These are phyloP conservation scores for Codiaeum variegatum DNA, from an alignment of 441 rosid species.

Conservation along the genomic window DNA sequence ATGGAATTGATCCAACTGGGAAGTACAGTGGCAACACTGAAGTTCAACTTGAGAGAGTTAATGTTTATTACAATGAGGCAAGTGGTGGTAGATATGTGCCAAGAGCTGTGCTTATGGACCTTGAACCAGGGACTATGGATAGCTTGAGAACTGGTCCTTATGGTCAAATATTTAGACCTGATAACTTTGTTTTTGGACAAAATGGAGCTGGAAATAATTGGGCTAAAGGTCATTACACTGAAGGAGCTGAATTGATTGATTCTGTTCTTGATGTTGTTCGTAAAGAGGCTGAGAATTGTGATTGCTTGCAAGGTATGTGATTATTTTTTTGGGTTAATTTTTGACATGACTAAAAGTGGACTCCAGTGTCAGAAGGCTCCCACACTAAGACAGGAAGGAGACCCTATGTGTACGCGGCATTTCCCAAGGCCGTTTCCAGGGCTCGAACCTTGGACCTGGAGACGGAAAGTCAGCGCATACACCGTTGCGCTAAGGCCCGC, in stretches of 20 bases:
- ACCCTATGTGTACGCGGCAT: no score
- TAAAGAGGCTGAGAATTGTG: slow-evolving; percentile 32
- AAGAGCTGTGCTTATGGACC: slow-evolving; percentile 36
- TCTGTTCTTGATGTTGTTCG: slow-evolving; percentile 33
- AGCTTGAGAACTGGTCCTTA: slow-evolving; percentile 26
- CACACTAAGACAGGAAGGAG: no score
- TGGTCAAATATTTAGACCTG: slow-evolving; percentile 20
- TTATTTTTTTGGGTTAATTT: no score
- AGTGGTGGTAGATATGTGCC: slow-evolving; percentile 27
- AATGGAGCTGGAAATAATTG: slow-evolving; percentile 29
- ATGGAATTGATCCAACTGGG: slow-evolving; percentile 31
- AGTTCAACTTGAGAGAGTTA: slow-evolving; percentile 25
- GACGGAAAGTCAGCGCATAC: not conserved
- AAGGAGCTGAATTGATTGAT: slow-evolving; percentile 34
- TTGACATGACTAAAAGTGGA: no score
- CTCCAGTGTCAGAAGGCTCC: no score
- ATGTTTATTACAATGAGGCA: slow-evolving; percentile 34
- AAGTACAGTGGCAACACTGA: slow-evolving; percentile 17
- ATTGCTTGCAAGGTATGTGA: slow-evolving; percentile 30
- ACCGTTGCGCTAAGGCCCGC: not conserved
- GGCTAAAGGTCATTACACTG: slow-evolving; percentile 34
- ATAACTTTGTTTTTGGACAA: slow-evolving; percentile 27
- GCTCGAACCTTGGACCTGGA: no score
- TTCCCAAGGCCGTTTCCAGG: no score
- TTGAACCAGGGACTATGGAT: slow-evolving; percentile 35